Conservation (phyloP, 1,284 basidiomycete species). For the Sphagnurus paluster region DNA sequence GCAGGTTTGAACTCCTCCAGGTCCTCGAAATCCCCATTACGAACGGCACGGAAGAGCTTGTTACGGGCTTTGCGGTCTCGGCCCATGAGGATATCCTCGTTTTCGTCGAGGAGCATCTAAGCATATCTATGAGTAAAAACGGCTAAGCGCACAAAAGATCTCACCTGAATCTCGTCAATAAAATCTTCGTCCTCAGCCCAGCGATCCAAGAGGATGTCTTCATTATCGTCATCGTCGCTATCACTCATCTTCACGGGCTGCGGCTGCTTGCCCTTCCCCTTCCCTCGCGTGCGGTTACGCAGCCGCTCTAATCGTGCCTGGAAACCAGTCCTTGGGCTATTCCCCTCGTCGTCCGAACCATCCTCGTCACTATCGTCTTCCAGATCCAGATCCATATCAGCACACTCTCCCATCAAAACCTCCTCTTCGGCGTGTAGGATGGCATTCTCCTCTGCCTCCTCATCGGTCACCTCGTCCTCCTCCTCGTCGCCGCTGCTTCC, state of each 20-base stretch:
- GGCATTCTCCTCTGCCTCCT: slow-evolving; percentile 37
- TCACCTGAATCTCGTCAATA: slow-evolving; percentile 65
- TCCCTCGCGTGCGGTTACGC: slow-evolving; percentile 26
- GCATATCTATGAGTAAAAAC: neutral
- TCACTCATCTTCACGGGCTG: slow-evolving; percentile 24
- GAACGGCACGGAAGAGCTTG: slow-evolving; percentile 62
- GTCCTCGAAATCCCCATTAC: slow-evolving; percentile 56
- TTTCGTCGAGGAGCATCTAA: slow-evolving; percentile 48
- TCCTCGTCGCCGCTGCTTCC: slow-evolving; percentile 30
- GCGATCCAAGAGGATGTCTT: slow-evolving; percentile 47
- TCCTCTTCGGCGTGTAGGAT: slow-evolving; percentile 37
- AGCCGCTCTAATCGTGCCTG: slow-evolving; percentile 50
- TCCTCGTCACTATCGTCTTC: slow-evolving; percentile 31
- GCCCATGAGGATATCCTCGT: slow-evolving; percentile 48
- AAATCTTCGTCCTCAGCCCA: slow-evolving; percentile 72
- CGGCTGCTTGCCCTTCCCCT: slow-evolving; percentile 32
- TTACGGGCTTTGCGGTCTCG: slow-evolving; percentile 54
- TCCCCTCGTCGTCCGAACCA: slow-evolving; percentile 39
- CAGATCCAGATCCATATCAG: slow-evolving; percentile 41
- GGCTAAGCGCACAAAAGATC: slow-evolving; percentile 11
- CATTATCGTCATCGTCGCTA: slow-evolving; percentile 34
- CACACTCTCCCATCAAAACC: slow-evolving; percentile 33
- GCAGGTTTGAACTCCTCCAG: slow-evolving; percentile 36
- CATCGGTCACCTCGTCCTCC: slow-evolving; percentile 38
- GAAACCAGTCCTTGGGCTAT: slow-evolving; percentile 53